These are phyloP conservation scores for Fraxinus anomala DNA, from an alignment of 257 asterid species.

Conservation along the genomic window DNA sequence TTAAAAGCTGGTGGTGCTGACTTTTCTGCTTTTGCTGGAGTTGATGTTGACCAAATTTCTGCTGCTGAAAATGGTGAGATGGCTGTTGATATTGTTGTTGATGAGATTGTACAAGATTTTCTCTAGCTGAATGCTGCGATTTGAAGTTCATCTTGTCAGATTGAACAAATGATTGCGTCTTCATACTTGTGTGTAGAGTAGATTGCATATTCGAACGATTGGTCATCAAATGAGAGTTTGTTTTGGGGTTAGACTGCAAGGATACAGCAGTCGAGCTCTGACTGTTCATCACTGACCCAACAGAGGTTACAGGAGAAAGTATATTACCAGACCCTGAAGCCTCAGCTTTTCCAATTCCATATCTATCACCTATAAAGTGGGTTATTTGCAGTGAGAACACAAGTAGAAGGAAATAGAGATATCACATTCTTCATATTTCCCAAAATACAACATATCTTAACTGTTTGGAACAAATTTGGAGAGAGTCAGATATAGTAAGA, in stretches of 20 bases:
- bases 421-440: background rate
- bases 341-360: conserved; percentile 56
- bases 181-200: conserved; percentile 55
- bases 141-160: conserved; percentile 57
- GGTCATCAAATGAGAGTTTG: conserved; percentile 50
- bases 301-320: conserved; percentile 56
- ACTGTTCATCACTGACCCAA: conserved; percentile 49
- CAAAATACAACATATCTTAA: background rate
- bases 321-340: conserved; percentile 66
- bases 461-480: background rate
- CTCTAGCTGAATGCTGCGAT: conserved; percentile 56
- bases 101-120: conserved; percentile 58
- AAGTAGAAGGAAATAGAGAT: conserved; percentile 9
- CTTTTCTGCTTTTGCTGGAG: conserved; percentile 62
- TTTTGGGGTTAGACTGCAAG: conserved; percentile 56
- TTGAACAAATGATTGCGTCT: conserved; percentile 52
- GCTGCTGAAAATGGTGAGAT: conserved; percentile 60
- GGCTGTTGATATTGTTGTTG: conserved; percentile 58
- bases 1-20: conserved; percentile 62
- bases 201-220: conserved; percentile 50
- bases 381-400: conserved; percentile 34
- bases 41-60: conserved; percentile 61
- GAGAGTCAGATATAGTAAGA: conserved; percentile 18
- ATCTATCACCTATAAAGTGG: conserved; percentile 69
- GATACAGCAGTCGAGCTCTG: conserved; percentile 58